Evolutionary conservation across 1,284 basidiomycete species (phyloP).

Genomic region (Anthracocystis setariae): DNA sequence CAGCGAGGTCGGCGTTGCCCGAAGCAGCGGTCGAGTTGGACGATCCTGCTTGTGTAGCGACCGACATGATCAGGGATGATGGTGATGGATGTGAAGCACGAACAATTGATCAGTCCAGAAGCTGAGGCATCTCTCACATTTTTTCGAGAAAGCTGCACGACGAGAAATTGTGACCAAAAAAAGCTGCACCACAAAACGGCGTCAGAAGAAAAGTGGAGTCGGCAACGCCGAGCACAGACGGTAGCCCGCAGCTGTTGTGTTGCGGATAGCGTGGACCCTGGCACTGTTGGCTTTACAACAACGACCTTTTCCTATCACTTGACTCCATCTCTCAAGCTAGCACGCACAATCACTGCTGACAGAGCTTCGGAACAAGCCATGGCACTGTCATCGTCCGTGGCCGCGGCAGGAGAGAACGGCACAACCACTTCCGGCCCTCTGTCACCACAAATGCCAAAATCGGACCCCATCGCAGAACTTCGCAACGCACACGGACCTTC

Average conservation of each 20-base stretch:
- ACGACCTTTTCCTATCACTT: neutral
- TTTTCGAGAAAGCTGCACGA: neutral
- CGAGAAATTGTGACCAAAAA: conserved; percentile 15
- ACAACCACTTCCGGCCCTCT: conserved; percentile 6
- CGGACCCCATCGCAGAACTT: conserved; percentile 28
- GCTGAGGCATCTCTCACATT: neutral
- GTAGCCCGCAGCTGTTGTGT: neutral
- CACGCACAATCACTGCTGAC: neutral
- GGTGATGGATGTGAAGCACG: neutral
- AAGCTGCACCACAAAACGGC: conserved; percentile 7
- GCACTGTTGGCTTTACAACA: conserved; percentile 1
- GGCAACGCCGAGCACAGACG: conserved; percentile 27
- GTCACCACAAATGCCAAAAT: neutral
- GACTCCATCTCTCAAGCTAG: neutral
- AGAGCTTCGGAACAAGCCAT: conserved; percentile 1
- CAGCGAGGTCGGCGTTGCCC: conserved; percentile 27
- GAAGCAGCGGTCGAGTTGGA: conserved; percentile 3
- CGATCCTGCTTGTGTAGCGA: conserved; percentile 1
- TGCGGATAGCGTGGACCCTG: conserved; percentile 6
- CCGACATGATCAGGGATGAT: conserved; percentile 22
- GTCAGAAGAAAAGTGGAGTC: conserved; percentile 29
- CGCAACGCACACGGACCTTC: conserved; percentile 3
- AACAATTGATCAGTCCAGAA: conserved; percentile 3
- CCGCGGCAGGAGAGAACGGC: conserved; percentile 16
- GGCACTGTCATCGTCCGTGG: conserved; percentile 20